Evolutionary conservation across 345 rosid genomes (phyloP).

Genomic region (Viola odorata): DNA sequence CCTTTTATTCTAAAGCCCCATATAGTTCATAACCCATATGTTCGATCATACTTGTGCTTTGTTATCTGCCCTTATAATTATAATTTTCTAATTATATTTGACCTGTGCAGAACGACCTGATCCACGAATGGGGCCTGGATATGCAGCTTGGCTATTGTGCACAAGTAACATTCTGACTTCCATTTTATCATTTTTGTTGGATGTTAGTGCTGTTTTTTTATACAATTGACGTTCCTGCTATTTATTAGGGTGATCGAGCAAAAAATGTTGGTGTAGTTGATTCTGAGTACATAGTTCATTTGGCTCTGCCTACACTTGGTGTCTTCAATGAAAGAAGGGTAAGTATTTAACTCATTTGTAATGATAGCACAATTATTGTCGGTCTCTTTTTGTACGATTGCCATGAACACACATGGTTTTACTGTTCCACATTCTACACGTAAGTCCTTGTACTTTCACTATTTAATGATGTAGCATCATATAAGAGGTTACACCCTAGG

Average conservation of each 20-base stretch:
- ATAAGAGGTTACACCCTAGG: no score
- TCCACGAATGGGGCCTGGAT: conserved; percentile 96
- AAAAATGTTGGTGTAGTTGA: conserved; percentile 90
- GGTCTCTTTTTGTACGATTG: neutral
- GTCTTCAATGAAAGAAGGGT: conserved; percentile 36
- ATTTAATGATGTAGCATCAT: no score
- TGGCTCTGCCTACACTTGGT: conserved; percentile 81
- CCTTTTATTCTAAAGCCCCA: no score
- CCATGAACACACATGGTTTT: neutral
- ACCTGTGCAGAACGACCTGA: conserved; percentile 67
- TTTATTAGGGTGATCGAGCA: conserved; percentile 72
- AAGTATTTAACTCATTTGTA: conserved; percentile 15
- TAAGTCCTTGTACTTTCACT: no score
- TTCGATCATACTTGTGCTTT: neutral
- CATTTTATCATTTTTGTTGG: no score
- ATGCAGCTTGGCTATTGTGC: conserved; percentile 85
- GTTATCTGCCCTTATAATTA: neutral
- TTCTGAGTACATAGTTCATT: conserved; percentile 77
- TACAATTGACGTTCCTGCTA: conserved; percentile 5
- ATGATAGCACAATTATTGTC: neutral
- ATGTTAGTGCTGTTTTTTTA: neutral
- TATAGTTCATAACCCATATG: no score
- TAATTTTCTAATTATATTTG: neutral
- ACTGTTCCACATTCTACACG: neutral
- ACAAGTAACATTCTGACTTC: conserved; percentile 42